phyloP scores from a whole-genome alignment of 805 yeast genomes.

The Candida tibetensis region DNA sequence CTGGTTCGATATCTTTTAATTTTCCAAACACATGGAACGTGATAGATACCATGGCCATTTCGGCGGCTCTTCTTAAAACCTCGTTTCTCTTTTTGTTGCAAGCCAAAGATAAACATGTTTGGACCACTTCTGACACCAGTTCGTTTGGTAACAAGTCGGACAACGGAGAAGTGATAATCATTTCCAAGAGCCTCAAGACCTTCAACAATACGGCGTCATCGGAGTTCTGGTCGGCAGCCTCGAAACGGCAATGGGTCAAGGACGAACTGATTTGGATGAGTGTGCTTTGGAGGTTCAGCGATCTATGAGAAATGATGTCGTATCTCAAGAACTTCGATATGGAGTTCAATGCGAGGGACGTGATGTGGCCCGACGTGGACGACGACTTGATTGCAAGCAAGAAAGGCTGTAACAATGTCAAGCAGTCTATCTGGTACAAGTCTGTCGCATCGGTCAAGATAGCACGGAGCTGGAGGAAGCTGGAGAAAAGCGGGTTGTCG shows the following conservation, averaged over 20 bases:
- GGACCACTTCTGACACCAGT: conserved; percentile 81
- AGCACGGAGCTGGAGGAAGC: conserved; percentile 74
- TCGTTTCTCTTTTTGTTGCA: conserved; percentile 91
- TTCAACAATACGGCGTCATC: conserved; percentile 89
- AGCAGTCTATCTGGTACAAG: conserved; percentile 60
- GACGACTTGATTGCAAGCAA: conserved; percentile 79
- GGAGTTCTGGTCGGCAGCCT: conserved; percentile 86
- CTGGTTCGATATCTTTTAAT: conserved; percentile 54
- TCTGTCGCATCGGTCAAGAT: conserved; percentile 56
- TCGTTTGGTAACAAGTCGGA: conserved; percentile 75
- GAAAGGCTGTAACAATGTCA: conserved; percentile 83
- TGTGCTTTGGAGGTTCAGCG: conserved; percentile 55
- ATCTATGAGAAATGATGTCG: conserved; percentile 55
- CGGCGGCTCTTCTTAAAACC: conserved; percentile 84
- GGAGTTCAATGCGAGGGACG: conserved; percentile 75
- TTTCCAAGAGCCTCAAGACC: conserved; percentile 72
- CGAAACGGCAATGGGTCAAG: conserved; percentile 90
- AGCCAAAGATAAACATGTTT: conserved; percentile 87
- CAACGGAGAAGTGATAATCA: conserved; percentile 58
- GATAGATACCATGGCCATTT: conserved; percentile 68
- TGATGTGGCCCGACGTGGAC: conserved; percentile 80
- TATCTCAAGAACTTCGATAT: conserved; percentile 70
- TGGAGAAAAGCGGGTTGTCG: conserved; percentile 64
- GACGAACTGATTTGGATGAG: conserved; percentile 68
- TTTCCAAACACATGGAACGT: conserved; percentile 66